A percentile compares a stretch with the other conserved stretches of the same genome.
These are phyloP conservation scores for Trichoderma harzianum DNA, from an alignment of 2,329 filamentous ascomycete genomes.

Conservation along the genomic window DNA sequence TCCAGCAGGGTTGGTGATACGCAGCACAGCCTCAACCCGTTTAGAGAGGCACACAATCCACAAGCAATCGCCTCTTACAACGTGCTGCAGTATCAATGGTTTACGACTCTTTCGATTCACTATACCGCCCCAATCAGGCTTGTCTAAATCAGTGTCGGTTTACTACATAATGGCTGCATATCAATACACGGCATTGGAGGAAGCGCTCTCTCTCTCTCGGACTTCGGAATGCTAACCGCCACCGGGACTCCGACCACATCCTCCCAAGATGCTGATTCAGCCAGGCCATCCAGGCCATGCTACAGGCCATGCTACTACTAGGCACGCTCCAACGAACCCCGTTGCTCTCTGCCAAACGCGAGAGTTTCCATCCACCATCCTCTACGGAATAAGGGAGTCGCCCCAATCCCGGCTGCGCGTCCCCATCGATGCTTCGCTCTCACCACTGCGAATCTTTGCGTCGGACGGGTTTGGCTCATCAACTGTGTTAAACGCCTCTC, in stretches of 20 bases:
- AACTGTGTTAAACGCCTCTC: not conserved
- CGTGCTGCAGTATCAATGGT: not conserved
- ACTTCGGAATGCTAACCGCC: not conserved
- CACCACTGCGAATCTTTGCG: not conserved
- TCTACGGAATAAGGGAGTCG: slow-evolving; percentile 2
- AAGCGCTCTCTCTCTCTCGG: not conserved
- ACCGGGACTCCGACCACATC: not conserved
- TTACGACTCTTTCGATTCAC: not conserved
- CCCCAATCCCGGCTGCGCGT: slow-evolving; percentile 13
- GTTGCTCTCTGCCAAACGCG: not conserved
- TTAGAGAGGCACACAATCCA: not conserved
- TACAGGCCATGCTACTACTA: too few relatives aligned
- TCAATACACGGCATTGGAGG: not conserved
- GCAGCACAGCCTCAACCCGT: not conserved
- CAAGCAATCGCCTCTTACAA: not conserved
- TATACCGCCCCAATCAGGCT: not conserved
- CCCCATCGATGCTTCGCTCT: not conserved
- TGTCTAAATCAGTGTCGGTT: not conserved
- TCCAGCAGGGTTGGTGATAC: not conserved
- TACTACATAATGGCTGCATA: not conserved
- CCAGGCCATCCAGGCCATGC: not conserved
- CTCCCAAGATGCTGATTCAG: slow-evolving; percentile 4
- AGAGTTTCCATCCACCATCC: not conserved
- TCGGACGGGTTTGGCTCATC: slow-evolving; percentile 7
- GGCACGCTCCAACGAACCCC: not conserved